phyloP scores from a whole-genome alignment of 2,329 filamentous ascomycete species.

The Metarhizium anisopliae region DNA sequence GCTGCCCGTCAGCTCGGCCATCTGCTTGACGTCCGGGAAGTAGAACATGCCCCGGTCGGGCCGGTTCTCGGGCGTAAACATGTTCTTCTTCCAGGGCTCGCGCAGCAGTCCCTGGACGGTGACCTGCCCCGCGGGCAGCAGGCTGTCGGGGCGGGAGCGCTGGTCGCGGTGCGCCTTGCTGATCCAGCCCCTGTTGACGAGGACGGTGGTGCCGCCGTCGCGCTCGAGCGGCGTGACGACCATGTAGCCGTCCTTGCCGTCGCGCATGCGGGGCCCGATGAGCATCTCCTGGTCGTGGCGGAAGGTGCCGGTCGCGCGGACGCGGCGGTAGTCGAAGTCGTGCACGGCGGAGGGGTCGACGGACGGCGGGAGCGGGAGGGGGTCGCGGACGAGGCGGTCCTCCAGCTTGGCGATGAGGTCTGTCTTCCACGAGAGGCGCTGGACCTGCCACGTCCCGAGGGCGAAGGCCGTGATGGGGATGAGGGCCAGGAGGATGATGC shows the following conservation, averaged over 20 bases:
- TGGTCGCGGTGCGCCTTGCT: conserved; percentile 63
- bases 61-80: conserved; percentile 88
- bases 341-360: conserved; percentile 73
- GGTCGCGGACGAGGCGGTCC: conserved; percentile 78
- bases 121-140: conserved; percentile 68
- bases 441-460: conserved; percentile 91
- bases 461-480: conserved; percentile 88
- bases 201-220: conserved; percentile 56
- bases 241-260: conserved; percentile 83
- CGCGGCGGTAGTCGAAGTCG: conserved; percentile 87
- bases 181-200: conserved; percentile 92
- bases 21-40: conserved; percentile 87
- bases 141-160: conserved; percentile 51
- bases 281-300: conserved; percentile 94
- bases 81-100: conserved; percentile 93
- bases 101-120: conserved; percentile 75
- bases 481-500: conserved; percentile 71
- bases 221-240: conserved; percentile 88
- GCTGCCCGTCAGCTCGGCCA: conserved; percentile 74
- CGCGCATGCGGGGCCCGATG: conserved; percentile 78
- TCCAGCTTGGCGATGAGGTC: conserved; percentile 86
- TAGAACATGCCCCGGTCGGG: conserved; percentile 83
- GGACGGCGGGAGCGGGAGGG: conserved; percentile 74
- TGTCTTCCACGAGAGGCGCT: conserved; percentile 88
- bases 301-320: conserved; percentile 64